A percentile compares a stretch with the other conserved stretches of the same genome.
Evolutionary conservation across 140 eudicot species (phyloP).

Genomic region (Cichorium intybus): DNA sequence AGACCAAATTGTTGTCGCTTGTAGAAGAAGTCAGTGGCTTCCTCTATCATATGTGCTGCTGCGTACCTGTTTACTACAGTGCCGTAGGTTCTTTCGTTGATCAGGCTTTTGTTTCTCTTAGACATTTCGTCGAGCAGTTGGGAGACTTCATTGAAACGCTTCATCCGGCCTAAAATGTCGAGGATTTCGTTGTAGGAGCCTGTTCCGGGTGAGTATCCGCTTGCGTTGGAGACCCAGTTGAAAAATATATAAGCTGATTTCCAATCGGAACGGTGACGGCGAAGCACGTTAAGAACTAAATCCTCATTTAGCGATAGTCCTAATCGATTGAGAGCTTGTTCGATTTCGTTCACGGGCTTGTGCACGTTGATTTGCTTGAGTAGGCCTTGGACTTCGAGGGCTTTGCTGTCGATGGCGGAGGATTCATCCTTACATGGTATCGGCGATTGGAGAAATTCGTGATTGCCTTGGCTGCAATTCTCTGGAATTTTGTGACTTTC

Average conservation of each 20-base stretch:
- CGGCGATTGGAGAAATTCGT: slow-evolving; percentile 2
- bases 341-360: slow-evolving; percentile 26
- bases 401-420: slow-evolving; percentile 30
- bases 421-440: slow-evolving; percentile 3
- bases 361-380: slow-evolving; percentile 28
- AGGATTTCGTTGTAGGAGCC: slow-evolving; percentile 53
- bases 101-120: slow-evolving; percentile 31
- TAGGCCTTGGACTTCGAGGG: slow-evolving; percentile 47
- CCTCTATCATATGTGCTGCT: slow-evolving; percentile 63
- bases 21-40: slow-evolving; percentile 54
- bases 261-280: slow-evolving; percentile 81
- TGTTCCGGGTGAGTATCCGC: slow-evolving; percentile 41
- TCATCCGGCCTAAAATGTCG: slow-evolving; percentile 60
- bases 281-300: slow-evolving; percentile 57
- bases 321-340: slow-evolving; percentile 33
- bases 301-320: slow-evolving; percentile 35
- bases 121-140: slow-evolving; percentile 86
- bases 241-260: slow-evolving; percentile 59
- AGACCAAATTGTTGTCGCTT: slow-evolving; percentile 50
- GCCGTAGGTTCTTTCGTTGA: slow-evolving; percentile 53
- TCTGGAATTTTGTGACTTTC: not conserved
- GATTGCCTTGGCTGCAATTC: not conserved
- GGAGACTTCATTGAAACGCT: slow-evolving; percentile 39
- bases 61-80: slow-evolving; percentile 50
- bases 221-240: slow-evolving; percentile 42